Percentiles rank a stretch among this genome's conserved stretches.
These are phyloP conservation scores for Diutina mesorugosa DNA, from an alignment of 1,139 yeast genomes.

Conservation along the genomic window DNA sequence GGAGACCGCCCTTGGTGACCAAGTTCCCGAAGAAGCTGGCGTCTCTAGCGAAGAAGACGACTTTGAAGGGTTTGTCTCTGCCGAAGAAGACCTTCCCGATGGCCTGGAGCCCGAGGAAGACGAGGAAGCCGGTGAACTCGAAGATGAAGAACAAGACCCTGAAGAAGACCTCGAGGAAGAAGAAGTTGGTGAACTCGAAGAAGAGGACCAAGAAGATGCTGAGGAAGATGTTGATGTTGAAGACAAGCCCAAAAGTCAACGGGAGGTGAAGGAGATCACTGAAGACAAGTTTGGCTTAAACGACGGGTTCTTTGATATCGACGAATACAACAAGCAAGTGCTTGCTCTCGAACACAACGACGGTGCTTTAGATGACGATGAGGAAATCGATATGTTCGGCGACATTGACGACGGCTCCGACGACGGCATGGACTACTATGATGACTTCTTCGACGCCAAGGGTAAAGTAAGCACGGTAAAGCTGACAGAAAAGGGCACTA, in stretches of 20 bases:
- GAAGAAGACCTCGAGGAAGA: conserved; percentile 6
- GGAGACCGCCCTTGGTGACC: not conserved
- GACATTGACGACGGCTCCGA: conserved; percentile 33
- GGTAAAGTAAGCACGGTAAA: not conserved
- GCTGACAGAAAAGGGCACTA: not conserved
- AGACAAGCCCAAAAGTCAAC: conserved; percentile 2
- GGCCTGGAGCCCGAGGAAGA: conserved; percentile 9
- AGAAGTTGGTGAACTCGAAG: conserved; percentile 8
- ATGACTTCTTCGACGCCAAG: conserved; percentile 54
- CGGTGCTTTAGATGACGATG: conserved; percentile 29
- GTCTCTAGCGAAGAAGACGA: conserved; percentile 3
- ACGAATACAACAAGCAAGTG: conserved; percentile 74
- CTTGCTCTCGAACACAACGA: conserved; percentile 52
- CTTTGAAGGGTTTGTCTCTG: conserved; percentile 7
- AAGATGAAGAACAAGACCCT: conserved; percentile 10
- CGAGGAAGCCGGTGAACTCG: conserved; percentile 8
- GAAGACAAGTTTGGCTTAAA: conserved; percentile 59
- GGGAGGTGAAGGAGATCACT: conserved; percentile 3
- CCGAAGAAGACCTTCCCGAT: conserved; percentile 5
- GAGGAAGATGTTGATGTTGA: conserved; percentile 11
- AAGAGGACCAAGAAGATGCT: conserved; percentile 8
- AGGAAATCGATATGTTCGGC: conserved; percentile 53
- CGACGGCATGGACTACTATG: conserved; percentile 54
- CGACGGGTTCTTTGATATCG: conserved; percentile 77
- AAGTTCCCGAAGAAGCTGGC: conserved; percentile 10